Percentiles rank a stretch among this genome's conserved stretches.
Conservation (phyloP, 106 monocot species). For the Apostasia shenzhenica region DNA sequence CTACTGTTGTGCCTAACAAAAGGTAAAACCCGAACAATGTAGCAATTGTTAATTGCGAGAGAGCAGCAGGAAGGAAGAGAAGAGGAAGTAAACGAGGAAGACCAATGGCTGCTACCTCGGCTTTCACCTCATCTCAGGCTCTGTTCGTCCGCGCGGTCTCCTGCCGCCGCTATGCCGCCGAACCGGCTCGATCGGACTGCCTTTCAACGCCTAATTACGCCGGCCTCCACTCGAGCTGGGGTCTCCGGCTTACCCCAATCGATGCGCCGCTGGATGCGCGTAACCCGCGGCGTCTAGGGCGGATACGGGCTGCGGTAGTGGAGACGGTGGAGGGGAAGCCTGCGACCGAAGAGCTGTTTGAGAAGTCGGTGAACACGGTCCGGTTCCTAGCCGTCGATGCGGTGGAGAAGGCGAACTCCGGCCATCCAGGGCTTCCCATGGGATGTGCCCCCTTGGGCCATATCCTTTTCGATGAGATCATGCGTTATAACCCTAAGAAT, state of each 20-base stretch:
- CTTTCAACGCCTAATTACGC: conserved; percentile 17
- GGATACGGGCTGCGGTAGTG: conserved; percentile 30
- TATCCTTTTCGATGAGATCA: conserved; percentile 71
- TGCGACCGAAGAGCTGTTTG: conserved; percentile 37
- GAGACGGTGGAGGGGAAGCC: conserved; percentile 28
- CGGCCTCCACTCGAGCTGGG: not conserved
- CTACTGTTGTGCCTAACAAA: no score
- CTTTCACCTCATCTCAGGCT: conserved; percentile 26
- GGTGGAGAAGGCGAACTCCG: conserved; percentile 90
- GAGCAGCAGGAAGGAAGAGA: no score
- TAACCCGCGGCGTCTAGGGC: not conserved
- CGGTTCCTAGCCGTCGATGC: conserved; percentile 74
- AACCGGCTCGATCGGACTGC: conserved; percentile 8
- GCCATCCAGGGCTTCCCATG: conserved; percentile 87
- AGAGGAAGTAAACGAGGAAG: no score
- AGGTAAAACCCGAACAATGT: no score
- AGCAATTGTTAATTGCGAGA: no score
- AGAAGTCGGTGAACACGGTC: conserved; percentile 79
- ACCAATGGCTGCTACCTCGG: conserved; percentile 38
- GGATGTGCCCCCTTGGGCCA: conserved; percentile 83
- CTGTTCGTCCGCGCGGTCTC: conserved; percentile 25
- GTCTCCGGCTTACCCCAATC: not conserved
- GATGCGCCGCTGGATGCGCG: not conserved
- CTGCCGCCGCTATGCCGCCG: not conserved
- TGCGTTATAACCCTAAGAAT: conserved; percentile 80